Percentiles rank a stretch among this genome's conserved stretches.
Conservation (phyloP, 2,329 filamentous ascomycete species). For the Ophiostoma sp. region DNA sequence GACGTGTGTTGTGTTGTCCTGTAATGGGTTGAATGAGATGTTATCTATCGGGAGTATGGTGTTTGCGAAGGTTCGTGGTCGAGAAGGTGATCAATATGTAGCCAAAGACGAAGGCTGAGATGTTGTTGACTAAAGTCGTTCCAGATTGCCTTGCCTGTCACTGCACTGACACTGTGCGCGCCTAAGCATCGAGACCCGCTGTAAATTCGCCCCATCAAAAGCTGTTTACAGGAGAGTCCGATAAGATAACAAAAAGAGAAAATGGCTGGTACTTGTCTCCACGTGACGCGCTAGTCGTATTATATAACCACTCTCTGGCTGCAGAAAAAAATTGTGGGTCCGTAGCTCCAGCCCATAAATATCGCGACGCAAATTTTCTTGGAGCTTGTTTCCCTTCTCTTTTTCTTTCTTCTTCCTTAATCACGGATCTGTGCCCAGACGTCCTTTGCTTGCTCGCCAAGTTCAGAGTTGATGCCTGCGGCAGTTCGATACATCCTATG, state of each 20-base stretch:
- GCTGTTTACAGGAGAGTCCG: background rate
- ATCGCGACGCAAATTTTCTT: constrained; percentile 27
- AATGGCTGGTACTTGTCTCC: background rate
- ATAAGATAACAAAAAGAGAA: constrained; percentile 6
- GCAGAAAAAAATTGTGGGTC: constrained; percentile 18
- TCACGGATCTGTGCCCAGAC: constrained; percentile 83
- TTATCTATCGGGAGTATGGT: background rate
- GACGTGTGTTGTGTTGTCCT: background rate
- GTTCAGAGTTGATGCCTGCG: constrained; percentile 74
- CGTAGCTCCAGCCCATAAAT: constrained; percentile 12
- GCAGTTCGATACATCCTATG: constrained; percentile 81
- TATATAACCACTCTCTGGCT: background rate
- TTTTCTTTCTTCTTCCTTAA: constrained; percentile 42
- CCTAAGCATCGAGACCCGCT: background rate
- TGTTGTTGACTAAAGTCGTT: background rate
- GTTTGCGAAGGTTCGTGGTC: background rate
- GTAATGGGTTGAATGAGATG: background rate
- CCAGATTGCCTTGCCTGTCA: background rate
- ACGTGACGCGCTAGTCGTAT: background rate
- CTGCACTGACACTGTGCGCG: background rate
- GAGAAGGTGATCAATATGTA: no score
- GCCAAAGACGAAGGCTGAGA: background rate
- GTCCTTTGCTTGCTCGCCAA: constrained; percentile 63
- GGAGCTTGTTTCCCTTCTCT: constrained; percentile 36
- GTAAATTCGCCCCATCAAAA: constrained; percentile 1